These are phyloP conservation scores for Coemansia sp. DNA, from an alignment of 192 early-diverging fungal genomes.

Conservation along the genomic window DNA sequence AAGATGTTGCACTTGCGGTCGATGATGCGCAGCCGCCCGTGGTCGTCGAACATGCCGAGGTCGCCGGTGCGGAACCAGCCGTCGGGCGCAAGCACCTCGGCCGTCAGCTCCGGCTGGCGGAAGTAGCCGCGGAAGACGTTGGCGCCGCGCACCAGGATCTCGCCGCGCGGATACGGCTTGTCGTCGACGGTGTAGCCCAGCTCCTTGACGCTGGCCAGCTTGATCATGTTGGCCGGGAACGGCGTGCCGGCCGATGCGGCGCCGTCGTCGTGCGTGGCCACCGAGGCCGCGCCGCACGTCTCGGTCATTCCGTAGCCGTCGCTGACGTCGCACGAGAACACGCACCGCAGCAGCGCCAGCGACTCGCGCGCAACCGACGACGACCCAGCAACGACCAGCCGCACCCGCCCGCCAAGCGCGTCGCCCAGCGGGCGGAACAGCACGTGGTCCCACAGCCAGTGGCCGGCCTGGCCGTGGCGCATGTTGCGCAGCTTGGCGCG, in stretches of 20 bases:
- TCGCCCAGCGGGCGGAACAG: constrained; percentile 72
- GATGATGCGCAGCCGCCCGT: constrained; percentile 84
- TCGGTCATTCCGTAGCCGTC: constrained; percentile 97
- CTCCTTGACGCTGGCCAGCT: constrained; percentile 86
- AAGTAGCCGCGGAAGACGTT: constrained; percentile 83
- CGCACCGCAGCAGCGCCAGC: constrained; percentile 80
- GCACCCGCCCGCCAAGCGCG: constrained; percentile 77
- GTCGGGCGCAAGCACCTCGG: constrained; percentile 74
- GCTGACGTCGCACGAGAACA: constrained; percentile 74
- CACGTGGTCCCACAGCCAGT: constrained; percentile 87
- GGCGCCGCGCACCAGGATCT: constrained; percentile 83
- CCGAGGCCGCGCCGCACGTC: constrained; percentile 59
- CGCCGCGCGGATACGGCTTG: constrained; percentile 83
- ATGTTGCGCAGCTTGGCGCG: constrained; percentile 52
- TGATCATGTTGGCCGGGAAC: constrained; percentile 72
- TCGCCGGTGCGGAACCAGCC: constrained; percentile 94
- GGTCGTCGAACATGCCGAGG: constrained; percentile 84
- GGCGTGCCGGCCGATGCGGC: constrained; percentile 72
- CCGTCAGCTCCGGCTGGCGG: constrained; percentile 77
- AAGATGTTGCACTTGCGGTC: constrained; percentile 97
- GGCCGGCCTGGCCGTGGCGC: constrained; percentile 64
- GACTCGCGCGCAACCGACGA: constrained; percentile 86
- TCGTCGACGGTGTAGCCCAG: constrained; percentile 83
- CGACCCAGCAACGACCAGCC: constrained; percentile 76
- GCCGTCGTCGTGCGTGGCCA: constrained; percentile 61